Evolutionary conservation across 768 basidiomycete species (phyloP).

Genomic region (Russula foetens): DNA sequence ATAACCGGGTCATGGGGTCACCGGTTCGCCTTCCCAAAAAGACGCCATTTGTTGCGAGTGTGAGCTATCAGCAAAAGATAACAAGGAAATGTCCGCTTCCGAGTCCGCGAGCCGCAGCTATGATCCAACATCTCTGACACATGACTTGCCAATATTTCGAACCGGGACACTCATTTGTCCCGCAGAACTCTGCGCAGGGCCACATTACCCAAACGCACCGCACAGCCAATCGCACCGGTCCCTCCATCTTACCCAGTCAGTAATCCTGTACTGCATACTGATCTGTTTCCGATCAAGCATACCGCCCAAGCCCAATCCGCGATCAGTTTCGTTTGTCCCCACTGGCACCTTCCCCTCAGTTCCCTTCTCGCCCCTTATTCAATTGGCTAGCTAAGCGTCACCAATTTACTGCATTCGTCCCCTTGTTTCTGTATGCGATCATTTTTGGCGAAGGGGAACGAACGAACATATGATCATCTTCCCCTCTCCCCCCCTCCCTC

Average conservation of each 20-base stretch:
- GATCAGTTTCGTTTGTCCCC: not conserved
- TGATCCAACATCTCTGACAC: not conserved
- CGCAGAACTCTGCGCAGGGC: not conserved
- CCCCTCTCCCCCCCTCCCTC: no score
- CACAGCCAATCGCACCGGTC: not conserved
- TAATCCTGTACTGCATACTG: not conserved
- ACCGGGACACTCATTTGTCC: not conserved
- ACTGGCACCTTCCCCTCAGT: no score
- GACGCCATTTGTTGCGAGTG: not conserved
- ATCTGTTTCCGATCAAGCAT: constrained; percentile 12
- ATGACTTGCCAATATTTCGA: constrained; percentile 6
- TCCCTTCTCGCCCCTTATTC: not conserved
- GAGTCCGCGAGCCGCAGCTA: not conserved
- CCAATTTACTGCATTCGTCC: constrained; percentile 1
- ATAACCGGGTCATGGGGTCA: constrained; percentile 3
- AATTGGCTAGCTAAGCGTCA: constrained; percentile 1
- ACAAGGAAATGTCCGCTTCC: constrained; percentile 13
- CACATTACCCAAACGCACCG: constrained; percentile 1
- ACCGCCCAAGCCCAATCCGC: constrained; percentile 4
- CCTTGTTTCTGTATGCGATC: not conserved
- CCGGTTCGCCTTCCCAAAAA: not conserved
- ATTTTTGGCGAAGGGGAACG: not conserved
- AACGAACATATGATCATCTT: constrained; percentile 13
- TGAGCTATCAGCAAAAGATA: not conserved
- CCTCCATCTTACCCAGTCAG: not conserved